phyloP scores from a whole-genome alignment of 2,329 filamentous ascomycete species.

The Aureobasidium subglaciale region DNA sequence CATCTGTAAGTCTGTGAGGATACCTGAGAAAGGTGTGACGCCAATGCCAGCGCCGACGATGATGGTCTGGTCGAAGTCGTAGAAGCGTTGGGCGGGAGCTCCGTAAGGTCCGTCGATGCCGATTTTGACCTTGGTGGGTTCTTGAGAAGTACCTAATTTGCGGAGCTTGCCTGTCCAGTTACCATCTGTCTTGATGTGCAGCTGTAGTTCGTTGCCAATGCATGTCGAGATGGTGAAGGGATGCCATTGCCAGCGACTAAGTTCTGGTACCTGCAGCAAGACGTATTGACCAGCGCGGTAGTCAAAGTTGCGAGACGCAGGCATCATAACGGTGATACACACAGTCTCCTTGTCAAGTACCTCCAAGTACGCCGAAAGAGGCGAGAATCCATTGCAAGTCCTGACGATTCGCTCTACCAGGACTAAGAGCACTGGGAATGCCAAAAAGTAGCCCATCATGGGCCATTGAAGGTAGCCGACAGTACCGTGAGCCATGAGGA shows the following conservation, averaged over 20 bases:
- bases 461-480: conserved; percentile 45
- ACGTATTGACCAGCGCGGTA: conserved; percentile 54
- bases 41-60: conserved; percentile 53
- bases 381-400: conserved; percentile 41
- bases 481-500: conserved; percentile 51
- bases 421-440: conserved; percentile 47
- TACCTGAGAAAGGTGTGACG: conserved; percentile 52
- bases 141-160: conserved; percentile 23
- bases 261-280: conserved; percentile 47
- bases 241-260: conserved; percentile 53
- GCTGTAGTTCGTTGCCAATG: conserved; percentile 43
- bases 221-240: conserved; percentile 54
- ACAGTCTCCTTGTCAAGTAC: conserved; percentile 49
- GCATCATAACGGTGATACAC: conserved; percentile 43
- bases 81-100: conserved; percentile 52
- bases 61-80: conserved; percentile 50
- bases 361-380: conserved; percentile 42
- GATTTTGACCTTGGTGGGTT: conserved; percentile 35
- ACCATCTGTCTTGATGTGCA: conserved; percentile 54
- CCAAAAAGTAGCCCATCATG: conserved; percentile 52
- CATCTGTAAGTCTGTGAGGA: conserved; percentile 47
- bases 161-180: conserved; percentile 48
- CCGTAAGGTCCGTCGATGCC: conserved; percentile 53
- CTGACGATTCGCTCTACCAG: conserved; percentile 44
- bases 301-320: conserved; percentile 43